Conservation (phyloP, 2,329 filamentous ascomycete species). For the Leptosphaerulina australis region DNA sequence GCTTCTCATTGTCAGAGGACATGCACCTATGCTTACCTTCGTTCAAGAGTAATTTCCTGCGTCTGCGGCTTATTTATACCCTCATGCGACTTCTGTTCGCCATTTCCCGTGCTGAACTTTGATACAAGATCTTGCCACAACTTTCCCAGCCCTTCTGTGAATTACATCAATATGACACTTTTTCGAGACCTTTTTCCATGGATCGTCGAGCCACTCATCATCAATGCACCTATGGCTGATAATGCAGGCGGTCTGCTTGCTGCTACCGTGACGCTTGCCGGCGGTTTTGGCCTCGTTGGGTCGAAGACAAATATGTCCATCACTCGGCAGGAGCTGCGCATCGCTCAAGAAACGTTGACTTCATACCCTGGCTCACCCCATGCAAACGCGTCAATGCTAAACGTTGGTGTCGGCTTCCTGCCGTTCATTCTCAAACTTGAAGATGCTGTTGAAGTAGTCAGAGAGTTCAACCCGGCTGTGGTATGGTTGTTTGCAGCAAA, state of each 20-base stretch:
- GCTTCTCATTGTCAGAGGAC: not conserved
- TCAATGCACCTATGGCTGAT: conserved; percentile 71
- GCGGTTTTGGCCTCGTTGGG: conserved; percentile 55
- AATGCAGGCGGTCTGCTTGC: conserved; percentile 63
- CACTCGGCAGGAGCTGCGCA: conserved; percentile 38
- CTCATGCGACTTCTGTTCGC: not conserved
- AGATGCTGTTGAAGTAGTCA: conserved; percentile 58
- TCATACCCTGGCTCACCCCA: not conserved
- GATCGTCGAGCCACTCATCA: conserved; percentile 62
- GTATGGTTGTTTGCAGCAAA: conserved; percentile 71
- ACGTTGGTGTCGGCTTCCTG: conserved; percentile 67
- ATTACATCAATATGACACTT: not conserved
- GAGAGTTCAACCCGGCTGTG: conserved; percentile 61
- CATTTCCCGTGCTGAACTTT: not conserved
- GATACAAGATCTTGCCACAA: not conserved
- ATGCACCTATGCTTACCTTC: not conserved
- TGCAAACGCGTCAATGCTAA: conserved; percentile 41
- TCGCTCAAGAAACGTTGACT: conserved; percentile 17
- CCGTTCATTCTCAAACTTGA: conserved; percentile 56
- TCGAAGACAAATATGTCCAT: conserved; percentile 43
- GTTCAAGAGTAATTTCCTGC: not conserved
- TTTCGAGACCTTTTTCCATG: conserved; percentile 53
- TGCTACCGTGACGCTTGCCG: conserved; percentile 63
- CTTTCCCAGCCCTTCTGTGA: not conserved
- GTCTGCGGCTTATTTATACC: not conserved